Conservation (phyloP, 2,329 filamentous ascomycete species). For the Aureobasidium pullulans region DNA sequence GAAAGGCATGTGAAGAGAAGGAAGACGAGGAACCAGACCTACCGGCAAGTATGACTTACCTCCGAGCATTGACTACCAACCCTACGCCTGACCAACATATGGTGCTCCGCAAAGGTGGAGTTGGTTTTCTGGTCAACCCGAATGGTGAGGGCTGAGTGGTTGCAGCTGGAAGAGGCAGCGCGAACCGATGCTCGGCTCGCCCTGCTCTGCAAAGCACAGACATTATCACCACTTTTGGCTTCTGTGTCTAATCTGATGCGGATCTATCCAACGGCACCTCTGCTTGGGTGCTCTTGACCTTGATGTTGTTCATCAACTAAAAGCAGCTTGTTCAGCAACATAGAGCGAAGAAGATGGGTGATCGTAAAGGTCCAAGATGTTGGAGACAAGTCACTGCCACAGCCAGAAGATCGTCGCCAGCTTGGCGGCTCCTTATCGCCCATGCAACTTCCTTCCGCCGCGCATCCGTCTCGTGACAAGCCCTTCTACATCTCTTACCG, state of each 20-base stretch:
- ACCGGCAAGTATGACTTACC: not conserved
- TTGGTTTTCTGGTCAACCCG: not conserved
- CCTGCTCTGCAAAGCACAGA: not conserved
- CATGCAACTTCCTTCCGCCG: not conserved
- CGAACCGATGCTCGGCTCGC: conserved; percentile 2
- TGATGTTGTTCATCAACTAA: too few relatives aligned
- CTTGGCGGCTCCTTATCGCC: not conserved
- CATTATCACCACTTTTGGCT: not conserved
- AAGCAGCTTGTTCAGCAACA: not conserved
- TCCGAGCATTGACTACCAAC: not conserved
- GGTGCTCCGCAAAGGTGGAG: not conserved
- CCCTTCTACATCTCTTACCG: not conserved
- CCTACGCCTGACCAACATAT: not conserved
- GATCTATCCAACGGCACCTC: not conserved
- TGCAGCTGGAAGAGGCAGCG: not conserved
- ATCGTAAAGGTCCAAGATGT: too few relatives aligned
- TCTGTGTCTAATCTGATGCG: not conserved
- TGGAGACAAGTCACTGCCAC: not conserved
- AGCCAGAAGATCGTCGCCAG: not conserved
- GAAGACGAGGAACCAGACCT: not conserved
- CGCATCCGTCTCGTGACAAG: not conserved
- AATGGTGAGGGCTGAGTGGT: not conserved
- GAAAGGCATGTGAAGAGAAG: not conserved
- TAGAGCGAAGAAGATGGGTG: too few relatives aligned
- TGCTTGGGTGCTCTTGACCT: too few relatives aligned